phyloP scores from a whole-genome alignment of 2,329 filamentous ascomycete genomes.

The Waltergamsia citrina region DNA sequence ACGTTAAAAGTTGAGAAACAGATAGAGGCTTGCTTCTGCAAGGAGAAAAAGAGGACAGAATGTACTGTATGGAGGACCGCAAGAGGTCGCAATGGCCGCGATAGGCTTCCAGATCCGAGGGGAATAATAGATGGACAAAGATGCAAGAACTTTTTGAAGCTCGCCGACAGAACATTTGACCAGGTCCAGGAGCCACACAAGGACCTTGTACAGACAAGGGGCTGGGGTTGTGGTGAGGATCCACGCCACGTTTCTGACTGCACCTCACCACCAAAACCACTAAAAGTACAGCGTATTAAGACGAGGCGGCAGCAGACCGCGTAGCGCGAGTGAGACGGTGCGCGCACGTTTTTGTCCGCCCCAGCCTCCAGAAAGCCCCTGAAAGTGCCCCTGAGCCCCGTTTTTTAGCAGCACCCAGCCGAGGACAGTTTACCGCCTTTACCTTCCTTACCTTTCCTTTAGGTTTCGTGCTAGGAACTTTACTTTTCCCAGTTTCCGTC shows the following conservation, averaged over 20 bases:
- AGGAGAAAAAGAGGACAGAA: background rate
- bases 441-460: too few relatives aligned
- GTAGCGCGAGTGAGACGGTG: background rate
- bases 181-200: too few relatives aligned
- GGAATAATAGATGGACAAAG: constrained; percentile 2
- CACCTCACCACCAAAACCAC: background rate
- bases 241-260: constrained; percentile 5
- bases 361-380: background rate
- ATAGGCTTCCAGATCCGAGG: constrained; percentile 2
- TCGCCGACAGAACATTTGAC: constrained; percentile 1
- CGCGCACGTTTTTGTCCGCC: background rate
- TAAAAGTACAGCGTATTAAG: background rate
- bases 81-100: background rate
- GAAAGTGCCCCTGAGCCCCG: constrained; percentile 1
- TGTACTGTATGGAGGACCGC: too few relatives aligned
- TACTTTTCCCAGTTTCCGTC: too few relatives aligned
- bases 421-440: too few relatives aligned
- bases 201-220: too few relatives aligned
- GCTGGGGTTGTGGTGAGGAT: constrained; percentile 5
- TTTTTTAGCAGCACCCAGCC: background rate
- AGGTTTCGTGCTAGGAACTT: too few relatives aligned
- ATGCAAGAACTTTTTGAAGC: constrained; percentile 6
- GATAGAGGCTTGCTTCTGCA: background rate
- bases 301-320: background rate
- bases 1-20: background rate